Evolutionary conservation across 148 eudicot species (phyloP).

Genomic region (Camellia sinensis): DNA sequence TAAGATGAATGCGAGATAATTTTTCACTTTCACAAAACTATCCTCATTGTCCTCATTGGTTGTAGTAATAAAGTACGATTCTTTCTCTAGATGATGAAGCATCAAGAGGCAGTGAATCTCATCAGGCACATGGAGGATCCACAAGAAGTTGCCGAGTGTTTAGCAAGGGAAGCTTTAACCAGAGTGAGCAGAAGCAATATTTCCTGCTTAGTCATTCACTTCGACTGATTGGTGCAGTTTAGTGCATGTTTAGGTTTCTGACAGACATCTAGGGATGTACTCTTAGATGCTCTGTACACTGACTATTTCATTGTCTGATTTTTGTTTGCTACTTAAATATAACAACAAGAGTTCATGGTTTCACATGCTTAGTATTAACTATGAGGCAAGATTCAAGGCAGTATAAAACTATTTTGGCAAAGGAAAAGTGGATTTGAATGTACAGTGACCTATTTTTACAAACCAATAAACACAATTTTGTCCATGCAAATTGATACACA

Average conservation of each 20-base stretch:
- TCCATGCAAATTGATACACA: background rate
- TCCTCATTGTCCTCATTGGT: too few species aligned
- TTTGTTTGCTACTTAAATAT: too few species aligned
- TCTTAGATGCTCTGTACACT: too few species aligned
- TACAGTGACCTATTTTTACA: background rate
- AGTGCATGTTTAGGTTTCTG: too few species aligned
- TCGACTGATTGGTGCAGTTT: constrained; percentile 32
- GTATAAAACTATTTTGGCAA: background rate
- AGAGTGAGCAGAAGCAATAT: constrained; percentile 62
- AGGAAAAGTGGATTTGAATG: background rate
- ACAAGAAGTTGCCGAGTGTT: constrained; percentile 68
- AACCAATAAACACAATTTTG: background rate
- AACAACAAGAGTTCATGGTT: too few species aligned
- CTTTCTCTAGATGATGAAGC: constrained; percentile 56
- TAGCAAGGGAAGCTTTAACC: constrained; percentile 59
- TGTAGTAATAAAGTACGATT: too few species aligned
- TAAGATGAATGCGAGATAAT: too few species aligned
- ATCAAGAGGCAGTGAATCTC: constrained; percentile 77
- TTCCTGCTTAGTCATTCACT: constrained; percentile 58
- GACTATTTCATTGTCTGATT: too few species aligned
- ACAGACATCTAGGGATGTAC: too few species aligned
- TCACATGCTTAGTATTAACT: too few species aligned
- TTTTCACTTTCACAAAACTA: too few species aligned
- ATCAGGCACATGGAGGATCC: constrained; percentile 79
- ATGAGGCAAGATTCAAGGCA: background rate